Percentiles rank a stretch among this genome's conserved stretches.
phyloP scores from a whole-genome alignment of 1,284 basidiomycete species.

The Leucoagaricus sp. region DNA sequence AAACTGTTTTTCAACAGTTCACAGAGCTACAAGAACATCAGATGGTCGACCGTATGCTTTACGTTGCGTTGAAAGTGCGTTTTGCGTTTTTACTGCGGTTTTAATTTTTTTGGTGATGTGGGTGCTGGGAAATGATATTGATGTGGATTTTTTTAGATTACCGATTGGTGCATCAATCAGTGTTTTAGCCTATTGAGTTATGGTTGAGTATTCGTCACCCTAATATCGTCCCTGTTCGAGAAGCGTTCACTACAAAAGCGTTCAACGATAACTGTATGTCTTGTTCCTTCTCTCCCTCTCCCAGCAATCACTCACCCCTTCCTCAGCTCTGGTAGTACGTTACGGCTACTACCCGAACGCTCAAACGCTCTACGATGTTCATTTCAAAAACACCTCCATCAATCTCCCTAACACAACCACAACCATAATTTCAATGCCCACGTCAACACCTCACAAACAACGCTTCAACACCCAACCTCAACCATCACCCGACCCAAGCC shows the following conservation, averaged over 20 bases:
- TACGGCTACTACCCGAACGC: conserved; percentile 91
- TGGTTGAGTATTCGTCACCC: conserved; percentile 92
- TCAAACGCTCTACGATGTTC: conserved; percentile 77
- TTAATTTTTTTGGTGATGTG: not conserved
- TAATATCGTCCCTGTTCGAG: conserved; percentile 81
- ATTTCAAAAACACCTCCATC: conserved; percentile 42
- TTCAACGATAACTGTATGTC: conserved; percentile 90
- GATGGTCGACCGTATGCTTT: conserved; percentile 84
- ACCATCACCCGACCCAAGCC: not conserved
- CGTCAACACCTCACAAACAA: conserved; percentile 12
- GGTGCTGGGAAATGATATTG: too few relatives aligned
- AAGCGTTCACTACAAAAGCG: conserved; percentile 94
- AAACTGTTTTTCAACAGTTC: conserved; percentile 79
- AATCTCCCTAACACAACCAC: too few relatives aligned
- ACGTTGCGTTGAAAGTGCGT: conserved; percentile 85
- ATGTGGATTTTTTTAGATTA: conserved; percentile 58
- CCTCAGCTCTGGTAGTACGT: conserved; percentile 85
- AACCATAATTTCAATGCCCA: too few relatives aligned
- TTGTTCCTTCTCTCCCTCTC: conserved; percentile 3
- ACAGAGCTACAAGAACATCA: conserved; percentile 77
- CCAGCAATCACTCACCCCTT: conserved; percentile 5
- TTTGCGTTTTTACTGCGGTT: not conserved
- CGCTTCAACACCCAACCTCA: too few relatives aligned
- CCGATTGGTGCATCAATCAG: conserved; percentile 78
- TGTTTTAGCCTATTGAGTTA: conserved; percentile 82